Evolutionary conservation across 2,329 filamentous ascomycete species (phyloP).

Genomic region (Emericellopsis atlantica): DNA sequence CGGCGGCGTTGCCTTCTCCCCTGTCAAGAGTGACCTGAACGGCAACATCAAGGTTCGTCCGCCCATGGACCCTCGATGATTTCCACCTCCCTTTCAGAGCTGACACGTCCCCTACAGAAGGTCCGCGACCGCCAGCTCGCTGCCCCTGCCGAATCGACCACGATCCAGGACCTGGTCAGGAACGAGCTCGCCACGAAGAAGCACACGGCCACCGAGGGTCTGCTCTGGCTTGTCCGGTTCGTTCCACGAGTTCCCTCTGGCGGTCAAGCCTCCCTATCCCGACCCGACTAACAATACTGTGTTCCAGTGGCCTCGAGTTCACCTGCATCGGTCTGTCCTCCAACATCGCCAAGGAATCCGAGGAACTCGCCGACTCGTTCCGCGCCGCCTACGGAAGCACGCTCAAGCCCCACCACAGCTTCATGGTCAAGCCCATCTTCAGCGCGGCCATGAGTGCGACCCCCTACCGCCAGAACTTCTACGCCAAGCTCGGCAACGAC

Average conservation of each 20-base stretch:
- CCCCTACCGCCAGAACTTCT: conserved; percentile 90
- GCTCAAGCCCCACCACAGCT: conserved; percentile 83
- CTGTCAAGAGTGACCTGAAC: conserved; percentile 82
- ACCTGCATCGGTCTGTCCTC: conserved; percentile 71
- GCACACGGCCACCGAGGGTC: conserved; percentile 76
- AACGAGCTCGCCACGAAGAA: conserved; percentile 88
- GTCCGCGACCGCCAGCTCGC: conserved; percentile 71
- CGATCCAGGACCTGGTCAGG: conserved; percentile 69
- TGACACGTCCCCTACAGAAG: conserved; percentile 47
- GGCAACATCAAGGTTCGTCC: conserved; percentile 74
- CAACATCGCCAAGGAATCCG: conserved; percentile 54
- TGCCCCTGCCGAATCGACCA: conserved; percentile 66
- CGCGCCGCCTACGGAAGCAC: conserved; percentile 71
- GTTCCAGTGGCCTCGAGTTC: conserved; percentile 75
- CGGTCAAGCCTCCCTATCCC: neutral
- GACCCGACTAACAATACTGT: neutral
- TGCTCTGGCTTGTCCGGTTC: conserved; percentile 83
- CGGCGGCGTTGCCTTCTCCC: conserved; percentile 65
- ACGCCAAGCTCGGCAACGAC: conserved; percentile 67
- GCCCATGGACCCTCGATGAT: neutral
- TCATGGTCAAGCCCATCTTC: conserved; percentile 86
- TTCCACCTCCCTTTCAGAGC: conserved; percentile 6
- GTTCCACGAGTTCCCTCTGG: conserved; percentile 9
- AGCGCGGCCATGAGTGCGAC: conserved; percentile 84
- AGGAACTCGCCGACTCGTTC: conserved; percentile 83